Evolutionary conservation across 176 grass and related monocot species (phyloP), one percentile per base, ranked within the genome.

Genomic region (Oryza brachyantha): DNA sequence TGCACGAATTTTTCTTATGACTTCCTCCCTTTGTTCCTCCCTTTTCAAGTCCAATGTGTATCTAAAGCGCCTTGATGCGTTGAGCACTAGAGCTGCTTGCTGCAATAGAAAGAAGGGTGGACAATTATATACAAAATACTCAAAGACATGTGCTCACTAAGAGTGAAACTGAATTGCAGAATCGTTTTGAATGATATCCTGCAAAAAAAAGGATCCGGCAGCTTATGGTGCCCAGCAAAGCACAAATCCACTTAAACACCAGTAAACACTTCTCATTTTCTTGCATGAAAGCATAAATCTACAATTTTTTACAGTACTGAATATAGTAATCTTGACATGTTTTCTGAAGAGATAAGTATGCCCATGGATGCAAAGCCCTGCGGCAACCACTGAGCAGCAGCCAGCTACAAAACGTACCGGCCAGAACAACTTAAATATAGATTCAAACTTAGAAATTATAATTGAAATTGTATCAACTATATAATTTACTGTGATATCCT

Each of bases 1-100:
- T 42, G 92, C 74, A 72, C 96, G 96, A 77, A 98, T 98, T 74
- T 88, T 94, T 57, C 88, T 88, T 64, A 68, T 89, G 42, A 87
- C 45, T 64, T 92, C 84, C 70, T 98, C 92, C 69, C 85, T 98
- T 37, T 93, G 87, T 75, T 80, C 75, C 64, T 83, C 87, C 86
- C 67, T 98, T 88, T 93, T 94, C 70, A 98, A 91, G 76, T 98
- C 96, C 17, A 98, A 62, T 2, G 96, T 98, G 35, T 98, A 98
- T 75, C 96, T 86, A 81, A 98, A 98, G 54, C 95, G 82, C 29
- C 96, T 91, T 39, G 96, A 92, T 25, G 96, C 92, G 85, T 98
- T 98, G 74, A 98, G 69, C 31, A 92, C 95, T 65, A 94, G 85
- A 29, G 87, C 92, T 72, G 90, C 86, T 93, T 86, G 85, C 96